Evolutionary conservation across 164 flowering plant species (phyloP).

Genomic region (Liquidambar formosana): DNA sequence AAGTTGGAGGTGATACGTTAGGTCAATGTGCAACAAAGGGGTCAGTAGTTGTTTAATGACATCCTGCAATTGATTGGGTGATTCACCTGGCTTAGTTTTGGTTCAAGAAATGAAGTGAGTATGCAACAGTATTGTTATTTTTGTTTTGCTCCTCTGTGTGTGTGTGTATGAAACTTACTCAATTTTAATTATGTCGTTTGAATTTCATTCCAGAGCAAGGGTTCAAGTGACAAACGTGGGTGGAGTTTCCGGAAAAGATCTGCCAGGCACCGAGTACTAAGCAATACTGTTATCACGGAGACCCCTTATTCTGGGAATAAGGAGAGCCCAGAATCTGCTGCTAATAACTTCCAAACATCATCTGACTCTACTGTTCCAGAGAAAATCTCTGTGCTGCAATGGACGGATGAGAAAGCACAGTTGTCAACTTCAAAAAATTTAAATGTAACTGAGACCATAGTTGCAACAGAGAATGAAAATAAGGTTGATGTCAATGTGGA

Average conservation of each 20-base stretch:
- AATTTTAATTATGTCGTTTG: conserved; percentile 1
- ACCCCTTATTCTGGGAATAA: conserved; percentile 42
- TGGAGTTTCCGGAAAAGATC: conserved; percentile 97
- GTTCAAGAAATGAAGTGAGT: too few species aligned
- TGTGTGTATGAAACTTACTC: not conserved
- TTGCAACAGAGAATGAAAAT: conserved; percentile 22
- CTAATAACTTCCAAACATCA: conserved; percentile 30
- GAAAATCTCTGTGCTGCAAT: conserved; percentile 40
- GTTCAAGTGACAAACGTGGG: conserved; percentile 63
- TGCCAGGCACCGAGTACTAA: conserved; percentile 74
- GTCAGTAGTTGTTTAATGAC: too few species aligned
- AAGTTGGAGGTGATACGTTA: too few species aligned
- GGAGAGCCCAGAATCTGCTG: conserved; percentile 49
- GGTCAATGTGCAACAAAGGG: too few species aligned
- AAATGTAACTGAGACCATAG: conserved; percentile 29
- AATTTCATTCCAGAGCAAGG: conserved; percentile 47
- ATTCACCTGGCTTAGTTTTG: too few species aligned
- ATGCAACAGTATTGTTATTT: not conserved
- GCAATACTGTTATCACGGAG: conserved; percentile 64
- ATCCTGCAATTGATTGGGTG: too few species aligned
- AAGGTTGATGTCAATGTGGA: conserved; percentile 29
- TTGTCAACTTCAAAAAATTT: conserved; percentile 21
- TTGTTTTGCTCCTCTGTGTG: not conserved
- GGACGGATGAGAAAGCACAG: conserved; percentile 46
- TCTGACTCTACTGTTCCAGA: conserved; percentile 39